A percentile compares a stretch with the other conserved stretches of the same genome.
These are phyloP conservation scores for Puccinia horiana DNA, from an alignment of 1,284 basidiomycete species.

Conservation along the genomic window DNA sequence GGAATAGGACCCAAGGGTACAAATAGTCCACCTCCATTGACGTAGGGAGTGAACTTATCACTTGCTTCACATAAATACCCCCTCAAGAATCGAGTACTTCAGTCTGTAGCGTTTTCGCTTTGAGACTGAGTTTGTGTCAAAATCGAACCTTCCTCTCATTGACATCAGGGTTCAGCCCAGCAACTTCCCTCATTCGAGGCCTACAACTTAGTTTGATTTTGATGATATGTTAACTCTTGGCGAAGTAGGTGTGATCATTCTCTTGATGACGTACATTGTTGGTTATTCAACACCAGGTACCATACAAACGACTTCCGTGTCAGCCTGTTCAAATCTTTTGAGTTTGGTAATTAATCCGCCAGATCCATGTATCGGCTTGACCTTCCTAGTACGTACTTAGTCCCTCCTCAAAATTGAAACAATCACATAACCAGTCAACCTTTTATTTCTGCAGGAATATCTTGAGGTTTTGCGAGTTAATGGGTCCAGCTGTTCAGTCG, in stretches of 20 bases:
- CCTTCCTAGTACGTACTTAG: not conserved
- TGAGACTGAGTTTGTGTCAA: not conserved
- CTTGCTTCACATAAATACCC: not conserved
- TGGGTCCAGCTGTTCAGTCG: not conserved
- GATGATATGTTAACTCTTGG: not conserved
- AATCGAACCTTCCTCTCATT: not conserved
- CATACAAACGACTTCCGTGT: not conserved
- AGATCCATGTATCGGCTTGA: not conserved
- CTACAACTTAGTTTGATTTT: not conserved
- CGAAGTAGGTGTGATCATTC: not conserved
- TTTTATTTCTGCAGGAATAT: not conserved
- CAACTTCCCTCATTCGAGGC: not conserved
- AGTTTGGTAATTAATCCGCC: not conserved
- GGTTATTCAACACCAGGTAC: not conserved
- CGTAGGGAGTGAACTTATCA: not conserved
- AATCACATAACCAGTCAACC: not conserved
- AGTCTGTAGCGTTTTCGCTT: not conserved
- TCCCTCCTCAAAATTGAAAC: not conserved
- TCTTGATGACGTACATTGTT: not conserved
- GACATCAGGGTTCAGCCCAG: not conserved
- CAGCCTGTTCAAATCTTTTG: constrained; percentile 5
- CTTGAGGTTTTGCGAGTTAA: not conserved
- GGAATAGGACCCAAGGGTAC: not conserved
- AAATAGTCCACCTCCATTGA: not conserved
- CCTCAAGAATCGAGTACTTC: not conserved